Base-by-base conservation (phyloP, 177 flowering plant species). In the Telopea speciosissima region DNA sequence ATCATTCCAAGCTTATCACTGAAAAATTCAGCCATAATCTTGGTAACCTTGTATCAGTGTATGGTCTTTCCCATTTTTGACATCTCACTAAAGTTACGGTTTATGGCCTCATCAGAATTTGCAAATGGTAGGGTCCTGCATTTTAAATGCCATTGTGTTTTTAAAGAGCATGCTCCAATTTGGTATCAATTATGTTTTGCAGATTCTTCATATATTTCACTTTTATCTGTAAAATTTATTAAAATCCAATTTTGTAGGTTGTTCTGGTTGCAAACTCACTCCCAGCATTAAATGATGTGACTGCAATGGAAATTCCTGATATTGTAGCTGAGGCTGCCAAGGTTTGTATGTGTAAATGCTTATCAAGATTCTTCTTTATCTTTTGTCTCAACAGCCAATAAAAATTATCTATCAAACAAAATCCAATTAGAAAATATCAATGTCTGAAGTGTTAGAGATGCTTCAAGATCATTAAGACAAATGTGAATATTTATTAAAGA, bases 241-340 rank as follows among this genome's bases (percentile, higher is more conserved):
- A 8, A 36, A 36, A 36, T 36, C 40, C 40, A 36, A 36, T 36
- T 76, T 24, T 81, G 81, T 83, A 94, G 99, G 99, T 94, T 73
- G 96, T 94, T 70, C 84, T 94, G 80, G 97, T 92, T 59, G 99
- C 93, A n/a, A 94, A 94, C 79, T 94, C 97, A 5, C 93, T 90
- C 69, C 97, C 99, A 66, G 97, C 99, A 21, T 73, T 94, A 65
- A 94, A 94, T 76, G 99, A 94, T 81, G 87, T 89, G 28, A 94
- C 97, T 68, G 97, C 99, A 1, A 88, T 88, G 88, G 99, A 94
- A 87, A 83, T 94, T 78, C 99, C 99, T 28, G 97, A 89, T 63
- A 94, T 94, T 77, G 90, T 94, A 10, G 99, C 99, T 16, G 97
- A 90, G 86, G 97, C 98, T 80, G 97, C 98, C 63, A 93, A 93